Evolutionary conservation across 305 asterid genomes (phyloP).

Genomic region (Fraxinus dipetala): DNA sequence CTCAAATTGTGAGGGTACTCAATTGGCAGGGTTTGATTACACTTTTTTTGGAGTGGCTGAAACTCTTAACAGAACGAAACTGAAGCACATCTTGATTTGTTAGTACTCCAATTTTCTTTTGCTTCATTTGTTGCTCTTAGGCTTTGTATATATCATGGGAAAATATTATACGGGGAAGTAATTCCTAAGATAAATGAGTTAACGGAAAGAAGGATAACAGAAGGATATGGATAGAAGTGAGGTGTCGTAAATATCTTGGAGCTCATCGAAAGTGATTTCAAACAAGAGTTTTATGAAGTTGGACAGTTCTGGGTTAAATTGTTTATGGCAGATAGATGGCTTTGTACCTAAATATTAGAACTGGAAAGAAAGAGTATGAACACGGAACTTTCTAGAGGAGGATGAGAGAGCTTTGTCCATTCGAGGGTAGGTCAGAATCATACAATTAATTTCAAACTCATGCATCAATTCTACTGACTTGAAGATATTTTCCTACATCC

Average conservation of each 20-base stretch:
- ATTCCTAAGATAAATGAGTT: constrained; percentile 1
- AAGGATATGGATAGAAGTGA: background rate
- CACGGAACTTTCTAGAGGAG: background rate
- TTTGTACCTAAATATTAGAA: background rate
- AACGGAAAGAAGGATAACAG: background rate
- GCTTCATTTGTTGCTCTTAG: constrained; percentile 7
- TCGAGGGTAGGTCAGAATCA: background rate
- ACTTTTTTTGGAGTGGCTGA: background rate
- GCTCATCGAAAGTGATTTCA: background rate
- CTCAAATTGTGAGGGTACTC: background rate
- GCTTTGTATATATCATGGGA: constrained; percentile 11
- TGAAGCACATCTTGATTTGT: background rate
- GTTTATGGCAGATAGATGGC: background rate
- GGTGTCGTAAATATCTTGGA: background rate
- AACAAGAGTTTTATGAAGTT: background rate
- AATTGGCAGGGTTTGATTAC: constrained; percentile 4
- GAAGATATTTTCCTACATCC: background rate
- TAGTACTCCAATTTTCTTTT: background rate
- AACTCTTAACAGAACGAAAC: background rate
- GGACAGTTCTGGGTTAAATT: background rate
- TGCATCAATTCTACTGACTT: background rate
- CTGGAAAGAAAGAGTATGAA: background rate
- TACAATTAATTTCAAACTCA: background rate
- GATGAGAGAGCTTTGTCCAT: background rate
- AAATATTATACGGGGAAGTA: background rate